phyloP scores from a whole-genome alignment of 1,139 yeast genomes.

The Candida albicans region DNA sequence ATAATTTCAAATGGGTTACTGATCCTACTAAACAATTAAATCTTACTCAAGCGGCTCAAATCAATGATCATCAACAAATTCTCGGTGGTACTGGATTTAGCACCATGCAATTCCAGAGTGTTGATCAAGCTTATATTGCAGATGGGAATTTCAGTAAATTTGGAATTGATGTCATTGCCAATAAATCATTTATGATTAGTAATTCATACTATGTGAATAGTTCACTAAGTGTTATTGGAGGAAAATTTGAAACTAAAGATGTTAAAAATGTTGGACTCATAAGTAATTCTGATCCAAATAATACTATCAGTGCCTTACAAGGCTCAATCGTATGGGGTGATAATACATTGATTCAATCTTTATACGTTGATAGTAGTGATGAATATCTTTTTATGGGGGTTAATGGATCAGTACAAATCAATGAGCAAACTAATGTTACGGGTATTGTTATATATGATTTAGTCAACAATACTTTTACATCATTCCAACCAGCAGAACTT shows the following conservation, averaged over 20 bases:
- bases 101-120: slow-evolving; percentile 33
- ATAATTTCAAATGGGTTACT: slow-evolving; percentile 35
- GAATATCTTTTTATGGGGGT: slow-evolving; percentile 51
- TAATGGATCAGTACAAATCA: slow-evolving; percentile 41
- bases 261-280: slow-evolving; percentile 44
- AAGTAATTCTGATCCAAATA: slow-evolving; percentile 23
- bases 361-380: slow-evolving; percentile 41
- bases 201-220: slow-evolving; percentile 46
- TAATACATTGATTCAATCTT: slow-evolving; percentile 36
- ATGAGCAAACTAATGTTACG: slow-evolving; percentile 25
- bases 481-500: slow-evolving; percentile 50
- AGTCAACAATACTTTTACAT: slow-evolving; percentile 33
- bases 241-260: slow-evolving; percentile 28
- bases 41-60: slow-evolving; percentile 33
- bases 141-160: slow-evolving; percentile 24
- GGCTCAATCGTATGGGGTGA: slow-evolving; percentile 38
- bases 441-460: slow-evolving; percentile 58
- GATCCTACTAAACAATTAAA: slow-evolving; percentile 35
- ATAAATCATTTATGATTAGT: slow-evolving; percentile 40
- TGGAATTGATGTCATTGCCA: slow-evolving; percentile 21
- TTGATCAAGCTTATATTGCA: slow-evolving; percentile 33
- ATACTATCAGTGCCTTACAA: slow-evolving; percentile 25
- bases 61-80: slow-evolving; percentile 29
- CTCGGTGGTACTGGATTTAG: slow-evolving; percentile 43
- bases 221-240: slow-evolving; percentile 54